A percentile compares a stretch with the other conserved stretches of the same genome.
Conservation (phyloP, 139 green algal genomes). For the Coelastrella sp. region DNA sequence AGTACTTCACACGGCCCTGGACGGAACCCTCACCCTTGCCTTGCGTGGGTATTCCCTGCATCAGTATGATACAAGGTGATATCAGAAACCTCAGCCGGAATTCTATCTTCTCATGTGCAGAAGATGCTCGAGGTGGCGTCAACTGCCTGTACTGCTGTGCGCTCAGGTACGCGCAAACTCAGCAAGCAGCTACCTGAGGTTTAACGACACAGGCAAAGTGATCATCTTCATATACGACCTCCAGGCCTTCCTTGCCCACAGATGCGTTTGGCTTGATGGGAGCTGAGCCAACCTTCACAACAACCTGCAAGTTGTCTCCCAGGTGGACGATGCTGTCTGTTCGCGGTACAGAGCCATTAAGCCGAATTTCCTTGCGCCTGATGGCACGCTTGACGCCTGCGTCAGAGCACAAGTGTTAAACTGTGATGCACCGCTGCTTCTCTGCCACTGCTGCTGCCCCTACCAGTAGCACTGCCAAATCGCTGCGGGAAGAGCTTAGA, state of each 20-base stretch:
- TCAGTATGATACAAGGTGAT: not conserved
- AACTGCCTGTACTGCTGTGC: not conserved
- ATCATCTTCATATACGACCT: conserved; percentile 59
- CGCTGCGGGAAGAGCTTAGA: too few relatives aligned
- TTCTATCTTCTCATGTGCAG: too few relatives aligned
- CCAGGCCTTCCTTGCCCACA: conserved; percentile 39
- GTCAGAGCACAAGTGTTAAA: not conserved
- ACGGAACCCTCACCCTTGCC: conserved; percentile 35
- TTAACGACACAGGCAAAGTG: conserved; percentile 61
- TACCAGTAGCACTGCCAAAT: not conserved
- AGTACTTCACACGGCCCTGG: conserved; percentile 57
- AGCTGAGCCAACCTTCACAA: conserved; percentile 3
- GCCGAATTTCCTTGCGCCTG: not conserved
- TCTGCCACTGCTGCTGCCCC: too few relatives aligned
- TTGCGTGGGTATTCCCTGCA: conserved; percentile 37
- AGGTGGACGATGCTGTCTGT: conserved; percentile 14
- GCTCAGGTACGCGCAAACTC: not conserved
- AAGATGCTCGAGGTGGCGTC: too few relatives aligned
- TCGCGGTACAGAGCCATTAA: conserved; percentile 3
- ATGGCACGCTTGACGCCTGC: conserved; percentile 29
- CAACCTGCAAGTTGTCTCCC: conserved; percentile 4
- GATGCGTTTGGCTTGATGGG: not conserved
- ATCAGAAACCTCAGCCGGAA: not conserved
- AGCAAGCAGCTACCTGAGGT: conserved; percentile 40
- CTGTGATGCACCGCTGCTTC: not conserved